Conservation (phyloP, 768 basidiomycete genomes). For the Naganishia randhawae region DNA sequence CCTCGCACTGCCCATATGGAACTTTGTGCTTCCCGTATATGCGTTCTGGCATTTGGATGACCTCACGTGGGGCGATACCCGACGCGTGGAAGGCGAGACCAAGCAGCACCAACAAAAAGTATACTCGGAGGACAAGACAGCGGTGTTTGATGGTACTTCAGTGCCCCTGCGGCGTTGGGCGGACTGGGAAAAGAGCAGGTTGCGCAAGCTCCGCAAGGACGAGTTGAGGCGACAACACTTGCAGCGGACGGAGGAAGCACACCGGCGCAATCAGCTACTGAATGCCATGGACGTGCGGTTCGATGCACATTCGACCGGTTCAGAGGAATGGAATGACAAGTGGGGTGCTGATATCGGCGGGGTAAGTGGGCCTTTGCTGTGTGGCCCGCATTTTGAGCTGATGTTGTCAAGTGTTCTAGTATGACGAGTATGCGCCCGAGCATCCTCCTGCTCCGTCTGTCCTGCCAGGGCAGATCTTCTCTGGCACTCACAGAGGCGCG, state of each 20-base stretch:
- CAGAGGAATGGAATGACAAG: slow-evolving; percentile 75
- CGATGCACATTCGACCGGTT: slow-evolving; percentile 73
- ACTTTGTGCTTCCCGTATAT: slow-evolving; percentile 87
- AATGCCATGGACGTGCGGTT: slow-evolving; percentile 54
- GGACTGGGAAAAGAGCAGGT: slow-evolving; percentile 94
- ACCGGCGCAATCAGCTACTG: neutral
- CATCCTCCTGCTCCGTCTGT: slow-evolving; percentile 84
- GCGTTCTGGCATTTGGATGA: slow-evolving; percentile 99
- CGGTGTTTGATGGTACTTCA: slow-evolving; percentile 57
- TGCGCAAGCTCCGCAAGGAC: slow-evolving; percentile 79
- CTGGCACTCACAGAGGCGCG: neutral
- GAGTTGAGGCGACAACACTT: slow-evolving; percentile 64
- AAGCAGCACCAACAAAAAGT: slow-evolving; percentile 75
- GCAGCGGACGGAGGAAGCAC: slow-evolving; percentile 53
- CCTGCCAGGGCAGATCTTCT: slow-evolving; percentile 51
- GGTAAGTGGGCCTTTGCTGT: slow-evolving; percentile 24
- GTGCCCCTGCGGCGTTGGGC: slow-evolving; percentile 98
- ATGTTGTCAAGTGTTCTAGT: slow-evolving; percentile 45
- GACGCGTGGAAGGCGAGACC: slow-evolving; percentile 89
- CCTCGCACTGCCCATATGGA: slow-evolving; percentile 89
- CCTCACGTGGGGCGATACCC: slow-evolving; percentile 98
- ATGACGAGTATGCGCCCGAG: slow-evolving; percentile 74
- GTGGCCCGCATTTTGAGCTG: neutral
- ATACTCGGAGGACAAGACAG: slow-evolving; percentile 59
- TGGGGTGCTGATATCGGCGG: slow-evolving; percentile 94